Base-by-base conservation (phyloP, 208 protist genomes). In the Leishmania tarentolae region DNA sequence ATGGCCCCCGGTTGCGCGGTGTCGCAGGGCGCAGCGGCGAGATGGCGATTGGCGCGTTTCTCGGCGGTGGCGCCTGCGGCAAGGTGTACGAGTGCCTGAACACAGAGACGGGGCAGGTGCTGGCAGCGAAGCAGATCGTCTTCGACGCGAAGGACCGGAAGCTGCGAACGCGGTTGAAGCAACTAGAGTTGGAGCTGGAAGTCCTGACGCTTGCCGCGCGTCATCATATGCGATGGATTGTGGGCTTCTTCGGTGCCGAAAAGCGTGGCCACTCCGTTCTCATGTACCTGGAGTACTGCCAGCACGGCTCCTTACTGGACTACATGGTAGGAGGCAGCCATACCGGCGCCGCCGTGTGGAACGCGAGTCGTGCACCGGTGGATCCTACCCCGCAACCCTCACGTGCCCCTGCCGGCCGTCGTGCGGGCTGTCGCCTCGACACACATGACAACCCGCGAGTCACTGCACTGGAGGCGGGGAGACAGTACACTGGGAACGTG, bases 221-320 rank as follows among this genome's bases (percentile, higher is more conserved):
- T 56, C 86, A 91, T 47, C 84, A 87, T 72, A 85, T 91, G 82
- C 90, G 91, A 79, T 96, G 92, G 86, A 97, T 98, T 75, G 91
- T 94, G 37, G 95, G 94, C 76, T 97, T 95, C 83, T 87, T 90
- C 79, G 94, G 95, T 47, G 90, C 91, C 1, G 92, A 98, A 78
- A 95, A 94, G 81, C 87, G 86, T 9, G 93, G 92, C n/a, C 90
- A 95, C 75, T 92, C 91, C n/a, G 91, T 97, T 65, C 87, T 98
- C 56, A 95, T 98, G 84, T 97, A 96, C 82, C 82, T 98, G 35
- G 95, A 98, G 86, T 98, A 97, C 85, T 93, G 96, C 75, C 66
- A 92, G 40, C 82, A 88, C n/a, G 95, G 95, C 28, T 96, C 92
- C 4, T 56, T 98, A 56, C 80, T 94, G 5, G 92, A 95, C 59